A percentile compares a stretch with the other conserved stretches of the same genome.
phyloP scores from a whole-genome alignment of 345 rosid species.

The Schrenkiella parvula region DNA sequence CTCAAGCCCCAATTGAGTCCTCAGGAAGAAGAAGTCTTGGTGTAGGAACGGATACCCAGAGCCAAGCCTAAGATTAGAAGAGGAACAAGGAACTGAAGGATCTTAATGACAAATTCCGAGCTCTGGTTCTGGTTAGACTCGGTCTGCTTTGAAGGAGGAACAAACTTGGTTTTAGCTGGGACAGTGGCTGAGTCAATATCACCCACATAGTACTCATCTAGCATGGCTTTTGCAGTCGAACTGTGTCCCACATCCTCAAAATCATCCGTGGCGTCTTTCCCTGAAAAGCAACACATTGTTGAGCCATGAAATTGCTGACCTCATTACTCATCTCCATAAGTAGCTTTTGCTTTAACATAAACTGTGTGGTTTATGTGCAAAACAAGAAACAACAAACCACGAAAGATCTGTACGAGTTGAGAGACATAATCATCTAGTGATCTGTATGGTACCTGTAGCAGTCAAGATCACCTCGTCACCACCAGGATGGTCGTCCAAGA shows the following conservation, averaged over 20 bases:
- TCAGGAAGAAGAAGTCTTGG: conserved; percentile 49
- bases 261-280: conserved; percentile 92
- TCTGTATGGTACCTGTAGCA: conserved; percentile 45
- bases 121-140: conserved; percentile 79
- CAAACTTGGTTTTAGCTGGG: conserved; percentile 48
- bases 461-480: conserved; percentile 73
- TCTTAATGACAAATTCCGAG: conserved; percentile 56
- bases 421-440: background rate
- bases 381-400: background rate
- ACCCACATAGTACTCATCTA: conserved; percentile 78
- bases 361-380: background rate
- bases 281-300: conserved; percentile 32
- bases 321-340: background rate
- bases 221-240: conserved; percentile 70
- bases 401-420: background rate
- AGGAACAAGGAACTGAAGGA: conserved; percentile 91
- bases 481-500: conserved; percentile 83
- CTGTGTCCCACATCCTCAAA: conserved; percentile 97
- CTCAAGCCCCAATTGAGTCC: background rate
- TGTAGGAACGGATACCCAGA: conserved; percentile 67
- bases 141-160: conserved; percentile 59
- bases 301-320: background rate
- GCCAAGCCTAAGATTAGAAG: conserved; percentile 91
- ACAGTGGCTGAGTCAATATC: conserved; percentile 62
- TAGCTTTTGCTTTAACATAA: no score